Conservation (phyloP, 495 filamentous ascomycete species). For the Penicillium nucicola region DNA sequence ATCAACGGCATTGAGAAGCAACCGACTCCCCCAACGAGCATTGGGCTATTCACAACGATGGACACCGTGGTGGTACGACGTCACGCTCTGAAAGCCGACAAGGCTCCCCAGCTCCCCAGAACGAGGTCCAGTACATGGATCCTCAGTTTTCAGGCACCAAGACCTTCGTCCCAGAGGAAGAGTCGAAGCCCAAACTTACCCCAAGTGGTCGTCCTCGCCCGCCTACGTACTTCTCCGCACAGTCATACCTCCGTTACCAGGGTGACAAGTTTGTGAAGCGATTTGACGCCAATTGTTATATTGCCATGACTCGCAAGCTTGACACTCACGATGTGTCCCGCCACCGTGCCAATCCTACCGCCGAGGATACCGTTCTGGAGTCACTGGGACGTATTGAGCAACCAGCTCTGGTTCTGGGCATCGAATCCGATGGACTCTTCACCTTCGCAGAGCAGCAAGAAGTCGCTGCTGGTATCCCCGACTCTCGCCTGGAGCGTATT, state of each 20-base stretch:
- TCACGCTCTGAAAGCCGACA: conserved; percentile 34
- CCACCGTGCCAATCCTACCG: conserved; percentile 47
- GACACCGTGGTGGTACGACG: conserved; percentile 61
- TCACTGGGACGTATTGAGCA: conserved; percentile 82
- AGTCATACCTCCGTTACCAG: conserved; percentile 98
- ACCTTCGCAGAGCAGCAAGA: conserved; percentile 96
- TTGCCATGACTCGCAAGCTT: conserved; percentile 97
- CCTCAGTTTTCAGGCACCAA: conserved; percentile 77
- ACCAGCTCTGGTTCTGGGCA: conserved; percentile 84
- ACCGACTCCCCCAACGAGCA: conserved; percentile 74
- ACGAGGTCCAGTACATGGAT: conserved; percentile 54
- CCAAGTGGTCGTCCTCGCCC: conserved; percentile 44
- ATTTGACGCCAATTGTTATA: conserved; percentile 98
- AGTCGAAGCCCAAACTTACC: conserved; percentile 13
- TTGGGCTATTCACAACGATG: conserved; percentile 94
- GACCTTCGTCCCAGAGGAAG: conserved; percentile 34
- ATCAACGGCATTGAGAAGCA: conserved; percentile 67
- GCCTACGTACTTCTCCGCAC: conserved; percentile 92
- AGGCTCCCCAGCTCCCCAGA: conserved; percentile 27
- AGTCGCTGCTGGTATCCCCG: conserved; percentile 75
- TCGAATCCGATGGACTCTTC: conserved; percentile 92
- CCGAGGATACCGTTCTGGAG: conserved; percentile 55
- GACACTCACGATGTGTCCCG: conserved; percentile 95
- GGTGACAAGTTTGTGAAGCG: conserved; percentile 94
- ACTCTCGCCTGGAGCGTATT: conserved; percentile 76